Evolutionary conservation across 2,329 filamentous ascomycete genomes (phyloP).

Genomic region (Ceratocystis destructans): DNA sequence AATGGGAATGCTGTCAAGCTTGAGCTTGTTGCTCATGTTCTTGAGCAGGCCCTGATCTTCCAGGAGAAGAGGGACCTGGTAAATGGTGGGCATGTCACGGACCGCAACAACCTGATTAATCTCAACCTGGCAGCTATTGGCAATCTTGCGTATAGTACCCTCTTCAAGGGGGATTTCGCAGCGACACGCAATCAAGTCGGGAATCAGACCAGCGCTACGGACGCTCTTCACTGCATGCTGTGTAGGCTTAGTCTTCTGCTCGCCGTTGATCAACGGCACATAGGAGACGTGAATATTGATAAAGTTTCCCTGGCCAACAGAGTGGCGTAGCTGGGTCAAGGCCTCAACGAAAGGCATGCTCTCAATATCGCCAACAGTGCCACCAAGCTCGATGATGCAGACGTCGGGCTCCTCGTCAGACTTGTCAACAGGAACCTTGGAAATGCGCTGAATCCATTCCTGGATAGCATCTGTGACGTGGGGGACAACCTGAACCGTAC

Average conservation of each 20-base stretch:
- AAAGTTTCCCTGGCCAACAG: slow-evolving; percentile 66
- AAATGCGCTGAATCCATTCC: slow-evolving; percentile 81
- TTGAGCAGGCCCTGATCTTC: slow-evolving; percentile 63
- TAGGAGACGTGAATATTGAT: slow-evolving; percentile 80
- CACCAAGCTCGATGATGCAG: slow-evolving; percentile 53
- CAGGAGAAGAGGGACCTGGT: slow-evolving; percentile 88
- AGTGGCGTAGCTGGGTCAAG: slow-evolving; percentile 60
- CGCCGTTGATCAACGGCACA: slow-evolving; percentile 53
- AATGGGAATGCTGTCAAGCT: slow-evolving; percentile 44
- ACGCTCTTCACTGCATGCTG: slow-evolving; percentile 78
- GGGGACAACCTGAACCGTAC: slow-evolving; percentile 81
- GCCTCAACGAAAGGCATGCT: slow-evolving; percentile 80
- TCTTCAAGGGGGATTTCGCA: slow-evolving; percentile 65
- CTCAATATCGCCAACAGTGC: slow-evolving; percentile 68
- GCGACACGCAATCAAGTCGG: slow-evolving; percentile 77
- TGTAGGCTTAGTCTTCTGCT: slow-evolving; percentile 96
- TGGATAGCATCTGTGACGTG: slow-evolving; percentile 87
- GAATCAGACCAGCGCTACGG: slow-evolving; percentile 62
- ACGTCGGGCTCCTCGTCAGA: slow-evolving; percentile 73
- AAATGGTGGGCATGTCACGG: slow-evolving; percentile 76
- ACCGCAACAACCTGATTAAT: slow-evolving; percentile 77
- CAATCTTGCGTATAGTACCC: slow-evolving; percentile 71
- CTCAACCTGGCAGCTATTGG: slow-evolving; percentile 77
- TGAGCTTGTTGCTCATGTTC: slow-evolving; percentile 51
- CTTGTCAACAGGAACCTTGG: slow-evolving; percentile 74